Conservation (phyloP, 352 stramenopile genomes). For the Phytophthora europaea region DNA sequence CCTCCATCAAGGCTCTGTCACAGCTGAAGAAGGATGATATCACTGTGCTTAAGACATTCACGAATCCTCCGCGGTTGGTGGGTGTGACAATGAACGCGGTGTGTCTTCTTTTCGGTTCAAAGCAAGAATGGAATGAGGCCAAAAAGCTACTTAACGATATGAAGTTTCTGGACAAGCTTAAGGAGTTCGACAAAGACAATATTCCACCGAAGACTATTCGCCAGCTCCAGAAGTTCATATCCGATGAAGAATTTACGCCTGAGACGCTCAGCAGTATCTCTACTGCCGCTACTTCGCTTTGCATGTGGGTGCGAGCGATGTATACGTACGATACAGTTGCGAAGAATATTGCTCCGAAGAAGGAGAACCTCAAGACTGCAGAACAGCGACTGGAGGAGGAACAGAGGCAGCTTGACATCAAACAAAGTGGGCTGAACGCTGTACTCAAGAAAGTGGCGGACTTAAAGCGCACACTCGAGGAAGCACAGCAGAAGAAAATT, state of each 20-base stretch:
- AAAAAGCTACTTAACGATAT: constrained; percentile 94
- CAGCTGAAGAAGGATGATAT: constrained; percentile 95
- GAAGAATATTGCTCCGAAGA: constrained; percentile 95
- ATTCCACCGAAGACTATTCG: constrained; percentile 90
- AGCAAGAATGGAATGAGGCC: constrained; percentile 93
- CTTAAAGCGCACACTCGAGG: constrained; percentile 89
- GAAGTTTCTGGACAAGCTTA: constrained; percentile 93
- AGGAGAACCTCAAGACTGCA: constrained; percentile 89
- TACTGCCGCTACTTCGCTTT: constrained; percentile 92
- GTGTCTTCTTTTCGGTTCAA: constrained; percentile 89
- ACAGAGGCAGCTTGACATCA: constrained; percentile 87
- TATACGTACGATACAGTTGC: constrained; percentile 95
- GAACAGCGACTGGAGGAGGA: constrained; percentile 91
- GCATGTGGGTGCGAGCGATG: constrained; percentile 96
- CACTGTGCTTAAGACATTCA: constrained; percentile 94
- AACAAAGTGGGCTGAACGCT: constrained; percentile 86
- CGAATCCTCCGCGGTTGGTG: constrained; percentile 89
- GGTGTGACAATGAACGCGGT: constrained; percentile 95
- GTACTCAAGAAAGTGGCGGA: constrained; percentile 89
- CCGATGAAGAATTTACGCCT: constrained; percentile 92
- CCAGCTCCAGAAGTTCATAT: constrained; percentile 92
- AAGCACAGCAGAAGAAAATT: constrained; percentile 93
- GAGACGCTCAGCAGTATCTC: constrained; percentile 93
- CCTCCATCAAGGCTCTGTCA: constrained; percentile 91
- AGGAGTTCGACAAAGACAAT: constrained; percentile 92